Base-by-base conservation (phyloP, 345 rosid genomes). In the Populus davidiana region DNA sequence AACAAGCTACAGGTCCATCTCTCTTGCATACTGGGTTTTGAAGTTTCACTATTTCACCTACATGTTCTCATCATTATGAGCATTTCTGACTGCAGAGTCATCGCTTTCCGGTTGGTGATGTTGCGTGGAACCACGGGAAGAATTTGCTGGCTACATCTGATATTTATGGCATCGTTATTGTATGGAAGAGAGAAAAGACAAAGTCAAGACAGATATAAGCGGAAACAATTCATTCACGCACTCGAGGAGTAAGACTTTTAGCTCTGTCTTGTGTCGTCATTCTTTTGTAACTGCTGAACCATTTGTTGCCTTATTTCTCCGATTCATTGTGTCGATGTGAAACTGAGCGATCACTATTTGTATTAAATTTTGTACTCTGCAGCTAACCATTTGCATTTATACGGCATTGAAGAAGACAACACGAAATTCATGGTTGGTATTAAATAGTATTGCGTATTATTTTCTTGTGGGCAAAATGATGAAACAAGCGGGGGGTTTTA, bases 81-180 rank as follows among this genome's bases (percentile, higher is more conserved):
- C 75, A 41, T 75, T 50, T 77, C 73, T 73, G 75, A 56, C 1
- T 84, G 75, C 93, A 92, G 99, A 98, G 99, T 75, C 99, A 95
- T 81, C 89, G 97, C 29, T 95, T 93, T 74, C 96, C 98, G 0
- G 97, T 93, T 18, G 83, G 86, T 75, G 89, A 85, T 13, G 99
- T 96, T 21, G 93, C 96, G 44, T 93, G 99, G 98, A 93, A 96
- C 88, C 91, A 93, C n/a, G 98, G 99, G 62, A 98, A 96, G 82
- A 93, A 96, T 83, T 87, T 92, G 73, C 80, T 96, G 86, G 99
- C 99, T 0, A 92, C 99, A 0, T 92, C 97, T n/a, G 99, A 96
- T 81, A 90, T 91, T 72, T 91, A 91, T 1, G 99, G 99, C 25
- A 78, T 93, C 49, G 99, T 96, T 63, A 96, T 96, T 71, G 93